A percentile compares a stretch with the other conserved stretches of the same genome.
phyloP scores from a whole-genome alignment of 257 asterid species.

The Buddleja alternifolia region DNA sequence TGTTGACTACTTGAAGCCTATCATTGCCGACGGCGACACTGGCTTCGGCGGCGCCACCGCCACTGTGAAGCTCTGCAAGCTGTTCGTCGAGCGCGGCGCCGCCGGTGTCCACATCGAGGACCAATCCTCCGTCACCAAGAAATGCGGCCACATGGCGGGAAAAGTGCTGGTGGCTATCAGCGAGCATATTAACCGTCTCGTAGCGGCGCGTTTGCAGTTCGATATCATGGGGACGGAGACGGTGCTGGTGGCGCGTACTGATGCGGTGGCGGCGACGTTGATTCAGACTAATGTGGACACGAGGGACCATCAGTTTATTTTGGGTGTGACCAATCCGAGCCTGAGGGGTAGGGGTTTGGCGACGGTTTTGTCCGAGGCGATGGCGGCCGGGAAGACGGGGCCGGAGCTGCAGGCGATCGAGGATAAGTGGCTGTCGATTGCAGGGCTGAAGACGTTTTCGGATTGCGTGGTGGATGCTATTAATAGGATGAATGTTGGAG shows the following conservation, averaged over 20 bases:
- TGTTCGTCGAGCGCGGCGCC: slow-evolving; percentile 96
- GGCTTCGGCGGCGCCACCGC: slow-evolving; percentile 99
- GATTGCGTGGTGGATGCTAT: slow-evolving; percentile 78
- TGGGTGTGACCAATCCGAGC: slow-evolving; percentile 75
- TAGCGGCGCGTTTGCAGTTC: slow-evolving; percentile 91
- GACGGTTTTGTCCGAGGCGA: slow-evolving; percentile 63
- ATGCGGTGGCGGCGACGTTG: slow-evolving; percentile 86
- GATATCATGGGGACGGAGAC: slow-evolving; percentile 96
- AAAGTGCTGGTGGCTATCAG: slow-evolving; percentile 86
- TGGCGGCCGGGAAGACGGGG: slow-evolving; percentile 85
- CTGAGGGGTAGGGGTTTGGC: slow-evolving; percentile 76
- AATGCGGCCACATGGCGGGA: slow-evolving; percentile 99
- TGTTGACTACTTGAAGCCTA: slow-evolving; percentile 87
- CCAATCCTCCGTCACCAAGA: slow-evolving; percentile 87
- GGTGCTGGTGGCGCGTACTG: slow-evolving; percentile 85
- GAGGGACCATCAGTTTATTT: slow-evolving; percentile 86
- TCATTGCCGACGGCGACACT: slow-evolving; percentile 96
- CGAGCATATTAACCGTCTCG: slow-evolving; percentile 91
- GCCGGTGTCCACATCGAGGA: slow-evolving; percentile 99
- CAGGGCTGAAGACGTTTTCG: slow-evolving; percentile 73
- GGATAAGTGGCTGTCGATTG: slow-evolving; percentile 83
- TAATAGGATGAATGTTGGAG: slow-evolving; percentile 50
- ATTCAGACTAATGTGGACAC: slow-evolving; percentile 90
- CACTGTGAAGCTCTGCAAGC: slow-evolving; percentile 89
- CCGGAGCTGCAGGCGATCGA: slow-evolving; percentile 79